These are phyloP conservation scores for Cordyceps pruinosa DNA, from an alignment of 2,329 filamentous ascomycete species.

Conservation along the genomic window DNA sequence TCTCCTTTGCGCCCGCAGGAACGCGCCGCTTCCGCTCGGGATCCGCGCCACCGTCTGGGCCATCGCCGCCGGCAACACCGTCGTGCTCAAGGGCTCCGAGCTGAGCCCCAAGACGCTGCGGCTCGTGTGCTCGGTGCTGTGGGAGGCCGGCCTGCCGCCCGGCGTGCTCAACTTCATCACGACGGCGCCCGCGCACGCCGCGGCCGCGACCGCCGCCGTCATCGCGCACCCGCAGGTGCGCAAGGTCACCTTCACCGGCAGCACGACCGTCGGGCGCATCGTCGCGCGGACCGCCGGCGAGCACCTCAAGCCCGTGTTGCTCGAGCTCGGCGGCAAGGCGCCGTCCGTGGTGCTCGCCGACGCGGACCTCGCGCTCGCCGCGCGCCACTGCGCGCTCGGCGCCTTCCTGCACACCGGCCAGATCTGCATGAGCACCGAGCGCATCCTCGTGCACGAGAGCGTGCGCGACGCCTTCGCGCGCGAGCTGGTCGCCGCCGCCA, in stretches of 20 bases:
- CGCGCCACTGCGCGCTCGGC: slow-evolving; percentile 20
- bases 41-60: slow-evolving; percentile 49
- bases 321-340: slow-evolving; percentile 44
- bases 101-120: slow-evolving; percentile 54
- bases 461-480: slow-evolving; percentile 14
- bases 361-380: slow-evolving; percentile 37
- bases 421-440: slow-evolving; percentile 66
- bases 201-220: slow-evolving; percentile 55
- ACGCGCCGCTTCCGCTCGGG: slow-evolving; percentile 44
- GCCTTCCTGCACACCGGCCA: slow-evolving; percentile 41
- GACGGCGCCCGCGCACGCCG: slow-evolving; percentile 53
- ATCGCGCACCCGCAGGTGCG: slow-evolving; percentile 43
- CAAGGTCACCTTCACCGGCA: slow-evolving; percentile 40
- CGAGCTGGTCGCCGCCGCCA: background rate
- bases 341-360: slow-evolving; percentile 37
- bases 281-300: slow-evolving; percentile 30
- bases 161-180: slow-evolving; percentile 66
- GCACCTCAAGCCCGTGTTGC: slow-evolving; percentile 37
- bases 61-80: slow-evolving; percentile 65
- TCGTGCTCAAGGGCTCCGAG: slow-evolving; percentile 64
- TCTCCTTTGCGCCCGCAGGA: slow-evolving; percentile 30
- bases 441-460: slow-evolving; percentile 37
- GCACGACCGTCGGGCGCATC: slow-evolving; percentile 33
- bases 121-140: slow-evolving; percentile 53
- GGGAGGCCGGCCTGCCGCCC: slow-evolving; percentile 63